Percentiles rank a stretch among this genome's conserved stretches.
These are phyloP conservation scores for Allium sativum DNA, from an alignment of 106 monocot species.

Conservation along the genomic window DNA sequence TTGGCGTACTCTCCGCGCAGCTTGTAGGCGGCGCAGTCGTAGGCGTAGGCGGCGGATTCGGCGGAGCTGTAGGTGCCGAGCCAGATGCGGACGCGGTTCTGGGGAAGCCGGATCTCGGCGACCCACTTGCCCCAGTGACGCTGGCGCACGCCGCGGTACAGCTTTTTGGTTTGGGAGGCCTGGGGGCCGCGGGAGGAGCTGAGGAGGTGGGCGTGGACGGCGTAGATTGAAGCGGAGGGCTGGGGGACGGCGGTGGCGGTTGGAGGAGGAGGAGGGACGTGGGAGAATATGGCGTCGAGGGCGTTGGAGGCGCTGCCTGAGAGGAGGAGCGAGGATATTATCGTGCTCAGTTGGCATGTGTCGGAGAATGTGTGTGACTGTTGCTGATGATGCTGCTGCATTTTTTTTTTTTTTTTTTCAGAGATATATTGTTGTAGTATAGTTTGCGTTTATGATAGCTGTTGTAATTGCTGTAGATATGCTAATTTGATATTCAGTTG, in stretches of 20 bases:
- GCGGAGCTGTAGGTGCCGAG: constrained; percentile 84
- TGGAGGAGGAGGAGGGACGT: constrained; percentile 1
- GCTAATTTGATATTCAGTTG: too few species aligned
- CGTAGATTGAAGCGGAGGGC: constrained; percentile 2
- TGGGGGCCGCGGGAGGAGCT: constrained; percentile 1
- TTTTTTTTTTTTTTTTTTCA: too few species aligned
- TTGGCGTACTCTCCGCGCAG: constrained; percentile 84
- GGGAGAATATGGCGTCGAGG: constrained; percentile 8
- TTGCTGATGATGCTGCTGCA: too few species aligned
- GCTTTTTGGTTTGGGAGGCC: constrained; percentile 10
- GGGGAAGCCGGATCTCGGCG: constrained; percentile 84
- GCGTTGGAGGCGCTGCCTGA: constrained; percentile 5
- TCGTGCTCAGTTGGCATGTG: constrained; percentile 3
- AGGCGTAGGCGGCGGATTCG: constrained; percentile 77
- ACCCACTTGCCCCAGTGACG: constrained; percentile 96
- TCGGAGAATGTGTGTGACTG: not conserved
- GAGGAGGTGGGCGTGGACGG: constrained; percentile 2
- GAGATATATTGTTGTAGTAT: too few species aligned
- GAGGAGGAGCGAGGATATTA: constrained; percentile 9
- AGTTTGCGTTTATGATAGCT: too few species aligned
- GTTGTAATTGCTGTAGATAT: too few species aligned
- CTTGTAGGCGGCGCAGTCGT: constrained; percentile 81
- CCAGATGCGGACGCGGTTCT: constrained; percentile 74
- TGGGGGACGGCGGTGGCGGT: not conserved
- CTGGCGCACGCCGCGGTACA: constrained; percentile 66